phyloP scores from a whole-genome alignment of 2,329 filamentous ascomycete species.

The Myriosclerotinia scirpicola region DNA sequence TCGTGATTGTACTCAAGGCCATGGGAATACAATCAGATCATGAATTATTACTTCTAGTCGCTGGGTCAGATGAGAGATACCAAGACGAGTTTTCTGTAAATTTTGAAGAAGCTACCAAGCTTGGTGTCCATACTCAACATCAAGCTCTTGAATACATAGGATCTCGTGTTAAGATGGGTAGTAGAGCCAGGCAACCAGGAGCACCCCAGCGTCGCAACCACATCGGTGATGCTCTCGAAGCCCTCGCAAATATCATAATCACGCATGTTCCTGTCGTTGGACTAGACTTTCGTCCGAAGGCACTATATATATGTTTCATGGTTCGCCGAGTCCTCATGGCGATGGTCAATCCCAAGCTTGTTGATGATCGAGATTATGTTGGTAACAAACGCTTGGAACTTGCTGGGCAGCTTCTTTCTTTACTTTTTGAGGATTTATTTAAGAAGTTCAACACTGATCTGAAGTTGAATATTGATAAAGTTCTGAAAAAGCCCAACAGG shows the following conservation, averaged over 20 bases:
- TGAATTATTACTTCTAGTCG: conserved; percentile 89
- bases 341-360: conserved; percentile 80
- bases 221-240: conserved; percentile 89
- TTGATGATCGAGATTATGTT: conserved; percentile 96
- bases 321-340: conserved; percentile 94
- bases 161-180: conserved; percentile 81
- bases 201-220: conserved; percentile 68
- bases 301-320: conserved; percentile 96
- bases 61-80: conserved; percentile 81
- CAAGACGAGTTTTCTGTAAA: conserved; percentile 96
- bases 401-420: conserved; percentile 87
- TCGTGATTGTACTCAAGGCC: conserved; percentile 89
- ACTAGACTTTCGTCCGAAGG: conserved; percentile 95
- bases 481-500: conserved; percentile 88
- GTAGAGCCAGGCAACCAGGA: conserved; percentile 54
- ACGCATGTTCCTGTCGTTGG: conserved; percentile 91
- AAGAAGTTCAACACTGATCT: conserved; percentile 90
- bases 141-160: conserved; percentile 95
- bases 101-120: conserved; percentile 86
- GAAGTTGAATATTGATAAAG: conserved; percentile 92
- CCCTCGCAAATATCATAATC: conserved; percentile 87
- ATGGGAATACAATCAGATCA: conserved; percentile 92
- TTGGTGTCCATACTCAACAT: conserved; percentile 86
- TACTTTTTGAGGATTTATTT: conserved; percentile 97
- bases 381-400: conserved; percentile 96